A percentile compares a stretch with the other conserved stretches of the same genome.
Conservation (phyloP, 768 basidiomycete species). For the Pulveroboletus sp. region DNA sequence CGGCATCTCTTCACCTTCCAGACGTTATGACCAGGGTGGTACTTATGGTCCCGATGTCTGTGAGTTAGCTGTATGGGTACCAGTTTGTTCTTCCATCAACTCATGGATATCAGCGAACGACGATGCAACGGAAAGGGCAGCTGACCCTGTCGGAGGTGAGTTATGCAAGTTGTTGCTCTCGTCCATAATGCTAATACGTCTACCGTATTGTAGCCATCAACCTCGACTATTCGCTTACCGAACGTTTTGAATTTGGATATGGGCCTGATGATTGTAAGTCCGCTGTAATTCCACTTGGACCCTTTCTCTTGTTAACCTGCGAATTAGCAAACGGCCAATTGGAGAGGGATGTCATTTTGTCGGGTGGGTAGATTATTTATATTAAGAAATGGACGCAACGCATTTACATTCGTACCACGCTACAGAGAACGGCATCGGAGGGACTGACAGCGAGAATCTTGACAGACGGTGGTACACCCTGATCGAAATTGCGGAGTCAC, state of each 20-base stretch:
- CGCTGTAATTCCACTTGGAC: no score
- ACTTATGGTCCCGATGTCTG: background rate
- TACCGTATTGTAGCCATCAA: no score
- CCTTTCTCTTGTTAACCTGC: no score
- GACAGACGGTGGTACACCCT: slow-evolving; percentile 9
- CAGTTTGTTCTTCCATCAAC: background rate
- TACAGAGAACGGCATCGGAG: background rate
- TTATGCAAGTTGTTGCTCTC: no score
- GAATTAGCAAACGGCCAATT: no score
- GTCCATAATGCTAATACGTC: no score
- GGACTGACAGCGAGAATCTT: background rate
- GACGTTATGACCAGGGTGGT: background rate
- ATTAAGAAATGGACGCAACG: background rate
- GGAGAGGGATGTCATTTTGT: background rate
- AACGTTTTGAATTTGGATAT: no score
- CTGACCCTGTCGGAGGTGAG: no score
- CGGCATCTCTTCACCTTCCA: background rate
- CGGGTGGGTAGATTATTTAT: slow-evolving; percentile 1
- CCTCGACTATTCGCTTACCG: no score
- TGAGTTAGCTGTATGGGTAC: background rate
- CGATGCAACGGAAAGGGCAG: background rate
- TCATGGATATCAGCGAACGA: background rate
- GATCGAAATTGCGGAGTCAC: background rate
- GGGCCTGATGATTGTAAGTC: no score
- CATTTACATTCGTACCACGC: background rate